phyloP scores from a whole-genome alignment of 2,329 filamentous ascomycete genomes.

The Gnomoniopsis sp. region DNA sequence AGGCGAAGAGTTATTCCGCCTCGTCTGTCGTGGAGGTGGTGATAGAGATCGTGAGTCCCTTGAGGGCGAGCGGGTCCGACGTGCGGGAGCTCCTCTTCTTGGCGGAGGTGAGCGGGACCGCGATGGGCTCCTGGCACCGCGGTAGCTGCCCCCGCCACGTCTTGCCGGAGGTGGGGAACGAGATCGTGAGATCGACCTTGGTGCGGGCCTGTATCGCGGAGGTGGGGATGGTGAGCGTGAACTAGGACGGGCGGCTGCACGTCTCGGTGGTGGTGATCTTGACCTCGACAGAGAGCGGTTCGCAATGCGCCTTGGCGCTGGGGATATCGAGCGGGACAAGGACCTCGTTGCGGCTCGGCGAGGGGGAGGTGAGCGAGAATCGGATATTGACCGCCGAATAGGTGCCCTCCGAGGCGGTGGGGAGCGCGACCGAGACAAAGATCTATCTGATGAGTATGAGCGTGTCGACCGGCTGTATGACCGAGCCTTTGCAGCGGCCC shows the following conservation, averaged over 20 bases:
- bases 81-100: neutral
- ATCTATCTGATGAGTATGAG: conserved; percentile 15
- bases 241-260: neutral
- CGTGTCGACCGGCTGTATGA: conserved; percentile 16
- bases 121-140: conserved; percentile 7
- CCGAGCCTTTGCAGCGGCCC: conserved; percentile 6
- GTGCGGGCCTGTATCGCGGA: conserved; percentile 1
- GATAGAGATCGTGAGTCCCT: conserved; percentile 9
- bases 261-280: conserved; percentile 9
- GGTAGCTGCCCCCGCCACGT: conserved; percentile 10
- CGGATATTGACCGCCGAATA: conserved; percentile 2
- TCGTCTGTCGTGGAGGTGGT: conserved; percentile 6
- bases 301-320: neutral
- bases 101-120: conserved; percentile 8
- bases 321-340: neutral
- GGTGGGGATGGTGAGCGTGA: conserved; percentile 11
- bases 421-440: conserved; percentile 9
- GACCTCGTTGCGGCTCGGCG: conserved; percentile 9
- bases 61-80: conserved; percentile 1
- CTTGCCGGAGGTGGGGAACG: conserved; percentile 6
- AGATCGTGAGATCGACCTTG: conserved; percentile 5
- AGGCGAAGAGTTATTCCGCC: conserved; percentile 10
- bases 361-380: conserved; percentile 15
- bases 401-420: conserved; percentile 11
- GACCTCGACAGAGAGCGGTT: conserved; percentile 7